Evolutionary conservation across 805 yeast species (phyloP), one percentile per base, ranked within the genome.

Genomic region (Cyberlindnera mycetangii): DNA sequence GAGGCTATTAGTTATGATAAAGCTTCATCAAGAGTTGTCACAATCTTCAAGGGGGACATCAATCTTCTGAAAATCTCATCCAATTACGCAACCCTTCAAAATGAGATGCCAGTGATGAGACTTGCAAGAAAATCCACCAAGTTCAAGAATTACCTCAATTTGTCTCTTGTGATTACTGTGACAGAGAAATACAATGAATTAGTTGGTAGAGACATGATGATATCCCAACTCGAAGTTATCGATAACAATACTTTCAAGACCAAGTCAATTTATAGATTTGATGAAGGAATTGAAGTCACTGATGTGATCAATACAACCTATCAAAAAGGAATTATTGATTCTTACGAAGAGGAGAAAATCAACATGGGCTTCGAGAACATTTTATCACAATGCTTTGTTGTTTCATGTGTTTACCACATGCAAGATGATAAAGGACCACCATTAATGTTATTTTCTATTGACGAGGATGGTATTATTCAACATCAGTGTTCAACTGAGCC

Each of bases 321-420:
- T 24, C 30, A 46, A 14, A 53, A 48, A 16, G 54, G 44, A 2
- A 39, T 50, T 7, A 51, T 56, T 32, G 58, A 56, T 21, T 47
- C 55, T 4, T 52, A 53, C 30, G 55, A 55, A 32, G 62, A 59
- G 28, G 53, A 50, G 25, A 49, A 45, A 24, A 53, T 61, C 6
- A 40, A 55, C 12, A 52, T 56, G 40, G 71, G 68, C 0, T 64
- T 66, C 49, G 59, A 62, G 35, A 52, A 62, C 24, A 55, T 65
- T 4, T 52, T 67, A n/a, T 54, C 60, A 7, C 67, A 62, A 42
- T 67, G 72, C 44, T 65, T 68, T 50, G 47, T 65, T 4, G 63
- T 67, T 1, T 60, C 71, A 7, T 61, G 70, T 39, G 50, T 59
- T 25, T 60, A 59, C 40, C 67, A 66, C 39, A 53, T 62, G 7